These are phyloP conservation scores for Mesostigma viride DNA, from an alignment of 139 green algal genomes.

Conservation along the genomic window DNA sequence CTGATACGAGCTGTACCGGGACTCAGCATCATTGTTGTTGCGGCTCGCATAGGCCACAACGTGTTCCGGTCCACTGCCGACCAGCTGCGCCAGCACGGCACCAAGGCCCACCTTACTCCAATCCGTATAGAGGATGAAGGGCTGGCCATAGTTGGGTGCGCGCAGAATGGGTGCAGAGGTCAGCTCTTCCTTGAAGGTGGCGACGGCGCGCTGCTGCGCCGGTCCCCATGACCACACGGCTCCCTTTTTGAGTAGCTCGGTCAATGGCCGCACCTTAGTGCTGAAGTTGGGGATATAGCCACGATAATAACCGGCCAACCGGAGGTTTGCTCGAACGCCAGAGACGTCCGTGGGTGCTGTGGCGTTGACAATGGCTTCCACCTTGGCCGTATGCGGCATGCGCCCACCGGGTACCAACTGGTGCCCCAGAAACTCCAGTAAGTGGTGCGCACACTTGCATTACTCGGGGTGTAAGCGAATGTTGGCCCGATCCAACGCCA, in stretches of 20 bases:
- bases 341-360: conserved; percentile 4
- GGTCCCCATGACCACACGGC: conserved; percentile 10
- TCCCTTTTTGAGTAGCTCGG: conserved; percentile 21
- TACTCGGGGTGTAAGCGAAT: not conserved
- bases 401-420: not conserved
- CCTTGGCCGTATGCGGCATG: not conserved
- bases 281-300: conserved; percentile 32
- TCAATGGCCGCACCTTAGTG: conserved; percentile 22
- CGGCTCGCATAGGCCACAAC: conserved; percentile 8
- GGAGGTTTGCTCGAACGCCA: conserved; percentile 11
- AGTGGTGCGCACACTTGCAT: not conserved
- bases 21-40: conserved; percentile 14
- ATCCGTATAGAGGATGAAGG: conserved; percentile 8
- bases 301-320: conserved; percentile 40
- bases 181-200: conserved; percentile 11
- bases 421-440: conserved; percentile 4
- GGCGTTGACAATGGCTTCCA: not conserved
- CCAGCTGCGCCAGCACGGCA: conserved; percentile 6
- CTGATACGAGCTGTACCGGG: conserved; percentile 18
- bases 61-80: conserved; percentile 9
- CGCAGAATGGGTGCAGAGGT: not conserved
- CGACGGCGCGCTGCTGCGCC: conserved; percentile 7
- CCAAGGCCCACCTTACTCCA: not conserved
- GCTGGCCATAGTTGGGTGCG: not conserved
- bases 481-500: not conserved